Conservation (phyloP, 495 filamentous ascomycete genomes). For the Ramalina intermedia region DNA sequence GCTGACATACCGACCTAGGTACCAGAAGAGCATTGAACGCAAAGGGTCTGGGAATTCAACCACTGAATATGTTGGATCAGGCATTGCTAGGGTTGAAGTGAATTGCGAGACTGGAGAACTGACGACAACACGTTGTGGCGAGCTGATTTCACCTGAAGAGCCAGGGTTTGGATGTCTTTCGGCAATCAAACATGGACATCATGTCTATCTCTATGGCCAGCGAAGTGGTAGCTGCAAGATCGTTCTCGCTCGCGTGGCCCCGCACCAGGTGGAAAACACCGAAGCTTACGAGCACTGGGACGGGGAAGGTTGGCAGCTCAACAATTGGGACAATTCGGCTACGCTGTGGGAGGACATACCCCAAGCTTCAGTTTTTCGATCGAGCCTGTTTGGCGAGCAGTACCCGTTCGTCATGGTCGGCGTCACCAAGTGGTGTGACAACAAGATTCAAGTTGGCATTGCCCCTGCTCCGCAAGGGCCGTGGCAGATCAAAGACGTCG, state of each 20-base stretch:
- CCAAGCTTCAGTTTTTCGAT: constrained; percentile 18
- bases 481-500: constrained; percentile 13
- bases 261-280: not conserved
- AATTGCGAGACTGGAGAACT: constrained; percentile 1
- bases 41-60: not conserved
- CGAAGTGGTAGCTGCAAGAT: constrained; percentile 5
- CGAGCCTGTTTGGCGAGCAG: constrained; percentile 16
- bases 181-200: constrained; percentile 2
- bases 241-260: constrained; percentile 13
- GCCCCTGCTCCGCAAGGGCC: constrained; percentile 15
- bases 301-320: constrained; percentile 9
- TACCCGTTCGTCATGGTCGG: constrained; percentile 18
- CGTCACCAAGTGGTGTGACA: constrained; percentile 13
- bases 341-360: constrained; percentile 13
- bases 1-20: not conserved
- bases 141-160: constrained; percentile 10
- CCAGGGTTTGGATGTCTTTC: constrained; percentile 16
- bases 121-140: not conserved
- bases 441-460: constrained; percentile 14
- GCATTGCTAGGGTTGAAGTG: constrained; percentile 4
- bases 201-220: constrained; percentile 18
- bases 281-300: constrained; percentile 14
- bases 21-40: constrained; percentile 9
- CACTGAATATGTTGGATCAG: constrained; percentile 10
- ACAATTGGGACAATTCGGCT: constrained; percentile 1